Conservation (phyloP, 176 grass and related monocot species). For the Carex myosuroides region DNA sequence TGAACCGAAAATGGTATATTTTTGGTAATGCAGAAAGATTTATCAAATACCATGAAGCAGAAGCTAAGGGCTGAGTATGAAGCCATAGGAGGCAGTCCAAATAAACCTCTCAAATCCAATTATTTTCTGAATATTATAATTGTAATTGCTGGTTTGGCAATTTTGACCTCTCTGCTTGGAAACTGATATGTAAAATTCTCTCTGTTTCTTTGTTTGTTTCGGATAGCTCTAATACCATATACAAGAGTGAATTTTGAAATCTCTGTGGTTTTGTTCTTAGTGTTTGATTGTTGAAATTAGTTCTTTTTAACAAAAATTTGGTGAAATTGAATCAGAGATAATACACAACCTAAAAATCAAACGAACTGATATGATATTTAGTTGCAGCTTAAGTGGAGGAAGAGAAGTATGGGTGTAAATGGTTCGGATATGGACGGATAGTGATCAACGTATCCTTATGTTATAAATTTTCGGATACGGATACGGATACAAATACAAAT, state of each 20-base stretch:
- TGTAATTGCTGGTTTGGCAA: slow-evolving; percentile 60
- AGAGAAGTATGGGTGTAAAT: no score
- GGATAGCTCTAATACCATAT: neutral
- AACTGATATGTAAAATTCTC: slow-evolving; percentile 37
- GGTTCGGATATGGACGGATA: no score
- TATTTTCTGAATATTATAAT: slow-evolving; percentile 98
- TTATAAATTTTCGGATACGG: no score
- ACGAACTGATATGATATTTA: neutral
- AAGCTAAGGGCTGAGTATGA: slow-evolving; percentile 75
- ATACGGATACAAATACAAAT: no score
- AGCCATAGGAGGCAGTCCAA: slow-evolving; percentile 76
- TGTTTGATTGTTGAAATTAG: no score
- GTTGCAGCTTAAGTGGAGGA: no score
- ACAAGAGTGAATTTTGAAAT: neutral
- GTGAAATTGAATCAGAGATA: no score
- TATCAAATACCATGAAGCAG: slow-evolving; percentile 54
- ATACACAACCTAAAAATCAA: neutral
- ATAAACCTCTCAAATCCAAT: slow-evolving; percentile 84
- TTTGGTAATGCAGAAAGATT: slow-evolving; percentile 16
- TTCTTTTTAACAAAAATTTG: no score
- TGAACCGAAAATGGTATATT: slow-evolving; percentile 21
- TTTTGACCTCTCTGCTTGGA: slow-evolving; percentile 70
- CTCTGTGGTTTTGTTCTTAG: neutral
- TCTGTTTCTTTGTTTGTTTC: neutral
- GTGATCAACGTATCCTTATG: no score